Conservation (phyloP, 768 basidiomycete genomes). For the Pilatotrama ljubarskyi region DNA sequence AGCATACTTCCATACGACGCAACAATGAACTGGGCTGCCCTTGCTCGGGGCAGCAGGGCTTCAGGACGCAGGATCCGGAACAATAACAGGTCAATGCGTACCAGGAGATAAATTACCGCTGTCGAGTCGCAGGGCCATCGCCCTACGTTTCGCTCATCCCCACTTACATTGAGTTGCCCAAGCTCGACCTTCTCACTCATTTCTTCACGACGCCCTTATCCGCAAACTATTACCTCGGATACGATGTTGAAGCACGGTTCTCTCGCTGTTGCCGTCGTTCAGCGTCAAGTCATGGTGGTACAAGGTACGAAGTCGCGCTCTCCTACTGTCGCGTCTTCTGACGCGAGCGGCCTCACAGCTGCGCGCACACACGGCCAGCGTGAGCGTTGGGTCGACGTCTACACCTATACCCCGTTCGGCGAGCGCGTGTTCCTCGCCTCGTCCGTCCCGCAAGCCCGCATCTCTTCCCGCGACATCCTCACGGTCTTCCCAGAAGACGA, state of each 20-base stretch:
- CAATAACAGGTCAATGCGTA: constrained; percentile 2
- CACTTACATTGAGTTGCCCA: background rate
- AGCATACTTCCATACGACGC: background rate
- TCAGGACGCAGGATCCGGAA: constrained; percentile 1
- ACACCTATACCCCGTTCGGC: constrained; percentile 63
- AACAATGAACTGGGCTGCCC: background rate
- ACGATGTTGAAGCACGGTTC: constrained; percentile 44
- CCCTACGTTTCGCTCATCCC: background rate
- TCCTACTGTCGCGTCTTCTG: too few species aligned
- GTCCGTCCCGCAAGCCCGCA: constrained; percentile 61
- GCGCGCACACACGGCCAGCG: constrained; percentile 52
- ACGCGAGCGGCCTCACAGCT: constrained; percentile 38
- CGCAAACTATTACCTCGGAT: background rate
- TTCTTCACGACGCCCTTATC: background rate
- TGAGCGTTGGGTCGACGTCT: constrained; percentile 66
- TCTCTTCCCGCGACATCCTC: constrained; percentile 58
- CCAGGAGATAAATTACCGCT: background rate
- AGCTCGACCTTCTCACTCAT: background rate
- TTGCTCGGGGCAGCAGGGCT: background rate
- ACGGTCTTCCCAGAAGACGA: constrained; percentile 52
- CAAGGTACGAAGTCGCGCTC: constrained; percentile 46
- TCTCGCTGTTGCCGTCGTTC: constrained; percentile 68
- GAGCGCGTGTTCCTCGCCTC: constrained; percentile 66
- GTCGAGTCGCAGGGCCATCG: background rate
- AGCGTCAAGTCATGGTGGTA: constrained; percentile 66